Conservation (phyloP, 495 filamentous ascomycete species). For the Penicillium verhagenii region DNA sequence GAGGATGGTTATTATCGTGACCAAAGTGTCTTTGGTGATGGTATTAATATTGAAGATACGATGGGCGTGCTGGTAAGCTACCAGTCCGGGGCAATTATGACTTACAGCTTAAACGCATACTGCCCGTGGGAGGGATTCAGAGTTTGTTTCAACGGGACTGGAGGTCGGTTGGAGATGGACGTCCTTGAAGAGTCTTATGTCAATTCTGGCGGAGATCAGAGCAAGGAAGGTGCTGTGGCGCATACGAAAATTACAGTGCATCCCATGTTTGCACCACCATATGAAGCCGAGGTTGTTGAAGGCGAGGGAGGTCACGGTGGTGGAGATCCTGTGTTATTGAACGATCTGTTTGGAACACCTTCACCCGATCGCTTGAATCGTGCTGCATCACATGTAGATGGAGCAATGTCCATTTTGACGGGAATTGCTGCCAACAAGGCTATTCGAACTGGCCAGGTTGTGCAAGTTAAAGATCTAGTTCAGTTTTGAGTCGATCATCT, state of each 20-base stretch:
- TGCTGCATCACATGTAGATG: constrained; percentile 49
- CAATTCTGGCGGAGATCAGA: constrained; percentile 34
- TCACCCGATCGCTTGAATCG: constrained; percentile 20
- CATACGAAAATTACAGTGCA: constrained; percentile 48
- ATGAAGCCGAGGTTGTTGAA: constrained; percentile 24
- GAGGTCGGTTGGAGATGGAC: constrained; percentile 32
- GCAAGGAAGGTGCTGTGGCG: constrained; percentile 31
- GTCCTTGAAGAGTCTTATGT: constrained; percentile 36
- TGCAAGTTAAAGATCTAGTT: constrained; percentile 29
- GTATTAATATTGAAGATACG: constrained; percentile 60
- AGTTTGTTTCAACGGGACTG: constrained; percentile 33
- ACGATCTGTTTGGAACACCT: constrained; percentile 29
- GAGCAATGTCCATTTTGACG: constrained; percentile 54
- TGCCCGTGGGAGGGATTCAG: constrained; percentile 38
- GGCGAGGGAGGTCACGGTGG: constrained; percentile 32
- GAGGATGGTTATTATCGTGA: constrained; percentile 59
- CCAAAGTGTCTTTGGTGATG: constrained; percentile 58
- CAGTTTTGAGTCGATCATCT: constrained; percentile 6
- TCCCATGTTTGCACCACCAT: constrained; percentile 30
- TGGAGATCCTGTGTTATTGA: constrained; percentile 31
- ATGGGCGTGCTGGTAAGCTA: constrained; percentile 60
- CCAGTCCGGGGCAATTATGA: constrained; percentile 29
- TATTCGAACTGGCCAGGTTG: constrained; percentile 47
- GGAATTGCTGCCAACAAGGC: constrained; percentile 58
- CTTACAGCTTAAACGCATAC: constrained; percentile 32